Evolutionary conservation across 1,139 yeast genomes (phyloP).

Genomic region (Debaryomyces fabryi): DNA sequence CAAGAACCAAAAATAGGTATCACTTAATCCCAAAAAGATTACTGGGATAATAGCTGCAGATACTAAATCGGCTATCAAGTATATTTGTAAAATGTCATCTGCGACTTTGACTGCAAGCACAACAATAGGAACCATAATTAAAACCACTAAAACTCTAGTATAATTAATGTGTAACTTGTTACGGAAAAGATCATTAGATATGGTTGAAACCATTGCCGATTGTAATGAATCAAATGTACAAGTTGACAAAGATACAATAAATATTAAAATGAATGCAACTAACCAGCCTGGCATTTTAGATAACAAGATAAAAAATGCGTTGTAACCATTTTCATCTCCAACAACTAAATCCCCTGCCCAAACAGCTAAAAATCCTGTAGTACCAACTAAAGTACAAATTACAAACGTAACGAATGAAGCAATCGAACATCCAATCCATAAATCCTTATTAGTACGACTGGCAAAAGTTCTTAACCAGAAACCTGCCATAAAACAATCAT

Average conservation of each 20-base stretch:
- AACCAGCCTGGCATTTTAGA: conserved; percentile 85
- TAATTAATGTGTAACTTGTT: conserved; percentile 69
- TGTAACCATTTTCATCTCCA: conserved; percentile 60
- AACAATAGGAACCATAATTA: conserved; percentile 81
- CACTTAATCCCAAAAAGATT: conserved; percentile 77
- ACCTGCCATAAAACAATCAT: conserved; percentile 87
- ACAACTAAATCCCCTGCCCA: conserved; percentile 79
- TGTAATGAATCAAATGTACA: conserved; percentile 90
- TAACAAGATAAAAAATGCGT: conserved; percentile 71
- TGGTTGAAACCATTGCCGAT: conserved; percentile 84
- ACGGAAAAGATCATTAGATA: conserved; percentile 87
- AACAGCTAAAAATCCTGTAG: conserved; percentile 84
- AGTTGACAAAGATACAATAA: conserved; percentile 72
- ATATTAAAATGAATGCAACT: conserved; percentile 78
- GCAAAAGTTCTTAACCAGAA: conserved; percentile 96
- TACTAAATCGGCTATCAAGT: conserved; percentile 86
- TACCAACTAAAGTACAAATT: conserved; percentile 73
- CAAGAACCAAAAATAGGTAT: conserved; percentile 61
- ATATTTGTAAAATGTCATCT: conserved; percentile 80
- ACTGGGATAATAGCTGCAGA: conserved; percentile 87
- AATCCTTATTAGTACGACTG: conserved; percentile 73
- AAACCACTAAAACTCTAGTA: conserved; percentile 70
- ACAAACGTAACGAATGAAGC: conserved; percentile 70
- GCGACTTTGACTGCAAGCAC: conserved; percentile 84
- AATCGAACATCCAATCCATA: conserved; percentile 71